phyloP scores from a whole-genome alignment of 176 grass and related monocot genomes.

The Coix lacrymajobi region DNA sequence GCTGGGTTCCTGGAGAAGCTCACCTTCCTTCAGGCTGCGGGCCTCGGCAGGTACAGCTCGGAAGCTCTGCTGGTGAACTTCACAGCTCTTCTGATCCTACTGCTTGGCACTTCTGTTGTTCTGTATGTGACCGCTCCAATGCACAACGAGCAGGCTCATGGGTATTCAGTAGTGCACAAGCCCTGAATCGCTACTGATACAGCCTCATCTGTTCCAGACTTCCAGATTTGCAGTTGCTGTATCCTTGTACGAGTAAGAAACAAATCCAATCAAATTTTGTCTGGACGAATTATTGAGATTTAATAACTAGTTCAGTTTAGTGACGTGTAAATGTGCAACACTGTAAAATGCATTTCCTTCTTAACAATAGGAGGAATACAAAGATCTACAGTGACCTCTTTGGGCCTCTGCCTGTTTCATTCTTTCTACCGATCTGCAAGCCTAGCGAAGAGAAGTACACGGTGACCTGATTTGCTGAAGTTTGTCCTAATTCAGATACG shows the following conservation, averaged over 20 bases:
- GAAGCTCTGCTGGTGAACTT: constrained; percentile 76
- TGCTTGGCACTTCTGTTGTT: constrained; percentile 56
- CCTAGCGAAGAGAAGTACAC: background rate
- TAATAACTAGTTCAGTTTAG: background rate
- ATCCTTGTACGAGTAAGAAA: background rate
- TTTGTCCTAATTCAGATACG: background rate
- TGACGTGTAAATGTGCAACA: background rate
- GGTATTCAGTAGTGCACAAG: constrained; percentile 34
- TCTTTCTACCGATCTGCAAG: background rate
- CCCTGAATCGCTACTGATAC: background rate
- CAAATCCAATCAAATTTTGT: background rate
- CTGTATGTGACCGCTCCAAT: constrained; percentile 42
- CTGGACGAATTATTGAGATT: too few relatives aligned
- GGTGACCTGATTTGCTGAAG: background rate
- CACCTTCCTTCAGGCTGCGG: constrained; percentile 52
- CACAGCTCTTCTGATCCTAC: constrained; percentile 52
- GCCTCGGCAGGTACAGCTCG: constrained; percentile 34
- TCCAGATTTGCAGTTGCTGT: background rate
- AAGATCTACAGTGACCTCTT: background rate
- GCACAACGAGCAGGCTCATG: constrained; percentile 18
- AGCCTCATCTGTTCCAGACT: background rate
- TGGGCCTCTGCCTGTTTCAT: background rate
- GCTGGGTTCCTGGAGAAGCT: constrained; percentile 87
- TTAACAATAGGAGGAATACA: background rate
- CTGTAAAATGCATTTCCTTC: background rate